Evolutionary conservation across 1,139 yeast genomes (phyloP).

Genomic region (Diutina sp.): DNA sequence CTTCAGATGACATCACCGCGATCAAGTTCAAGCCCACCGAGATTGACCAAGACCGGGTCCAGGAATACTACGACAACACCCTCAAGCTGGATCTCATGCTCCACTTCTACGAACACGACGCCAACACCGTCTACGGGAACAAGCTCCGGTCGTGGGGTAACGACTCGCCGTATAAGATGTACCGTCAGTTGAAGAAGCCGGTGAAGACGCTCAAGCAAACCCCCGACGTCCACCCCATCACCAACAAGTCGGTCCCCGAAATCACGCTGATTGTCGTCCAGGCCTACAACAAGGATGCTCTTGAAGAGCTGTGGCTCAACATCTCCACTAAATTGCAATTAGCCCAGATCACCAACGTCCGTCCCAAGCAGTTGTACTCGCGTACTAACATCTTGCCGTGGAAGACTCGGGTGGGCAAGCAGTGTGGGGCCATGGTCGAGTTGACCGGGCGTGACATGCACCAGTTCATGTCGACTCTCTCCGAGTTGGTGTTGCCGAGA

Average conservation of each 20-base stretch:
- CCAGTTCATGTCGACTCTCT: conserved; percentile 74
- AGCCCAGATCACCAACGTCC: conserved; percentile 87
- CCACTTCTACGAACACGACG: conserved; percentile 62
- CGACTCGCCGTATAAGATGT: conserved; percentile 78
- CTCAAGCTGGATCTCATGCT: conserved; percentile 67
- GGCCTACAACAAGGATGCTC: conserved; percentile 67
- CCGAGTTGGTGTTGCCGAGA: conserved; percentile 89
- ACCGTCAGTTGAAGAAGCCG: conserved; percentile 61
- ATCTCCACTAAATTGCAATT: conserved; percentile 71
- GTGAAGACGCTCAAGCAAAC: conserved; percentile 54
- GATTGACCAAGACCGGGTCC: conserved; percentile 68
- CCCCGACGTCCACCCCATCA: conserved; percentile 59
- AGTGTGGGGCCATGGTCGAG: conserved; percentile 83
- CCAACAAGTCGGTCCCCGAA: conserved; percentile 56
- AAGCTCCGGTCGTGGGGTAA: conserved; percentile 82
- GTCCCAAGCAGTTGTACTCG: conserved; percentile 63
- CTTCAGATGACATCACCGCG: conserved; percentile 61
- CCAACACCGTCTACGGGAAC: conserved; percentile 41
- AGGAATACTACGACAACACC: conserved; percentile 63
- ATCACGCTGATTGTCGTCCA: conserved; percentile 56
- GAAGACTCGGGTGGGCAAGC: conserved; percentile 79
- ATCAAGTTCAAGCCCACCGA: conserved; percentile 66
- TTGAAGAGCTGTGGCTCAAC: conserved; percentile 59
- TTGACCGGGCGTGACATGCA: conserved; percentile 73
- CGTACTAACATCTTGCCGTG: conserved; percentile 76